Evolutionary conservation across 768 basidiomycete species (phyloP), one percentile per base, ranked within the genome.

Genomic region (Termitomyces sp.): DNA sequence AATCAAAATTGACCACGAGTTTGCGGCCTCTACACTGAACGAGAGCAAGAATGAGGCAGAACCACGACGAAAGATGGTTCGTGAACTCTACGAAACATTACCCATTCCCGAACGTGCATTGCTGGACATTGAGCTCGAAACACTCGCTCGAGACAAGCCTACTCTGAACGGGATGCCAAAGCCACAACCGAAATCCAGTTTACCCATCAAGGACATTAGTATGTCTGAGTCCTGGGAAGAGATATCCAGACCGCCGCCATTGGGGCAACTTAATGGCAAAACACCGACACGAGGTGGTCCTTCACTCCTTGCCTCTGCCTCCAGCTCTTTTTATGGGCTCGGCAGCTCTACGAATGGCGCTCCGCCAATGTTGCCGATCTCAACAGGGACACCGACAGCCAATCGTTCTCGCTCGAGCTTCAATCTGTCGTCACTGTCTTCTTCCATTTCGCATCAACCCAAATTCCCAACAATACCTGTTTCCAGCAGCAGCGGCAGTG

Each of bases 191-290:
- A 52, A 24, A 7, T 42, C 58, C 12, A 53, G 53, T 49, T 55
- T 58, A 6, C 32, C 51, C 27, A 55, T 54, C 37, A 58, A 78
- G 50, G 72, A 76, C 47, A 47, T 67, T 0, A 68, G 66, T 24
- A 61, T 84, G 62, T 81, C 79, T 27, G 82, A 83, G 66, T 85
- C 86, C 36, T 88, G 88, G 89, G 86, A 90, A 67, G 80, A 86
- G 37, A 66, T 84, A 32, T 74, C 60, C 9, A 65, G 61, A 40
- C 60, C 57, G 32, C 50, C 57, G 10, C 56, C 55, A 36, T 50
- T 55, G 40, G 8, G 49, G 4, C 57, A 55, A 22, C 26, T 36
- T 30, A 63, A 63, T 39, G 64, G 58, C 14, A 56, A 42, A n/a
- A 50, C 53, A 9, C 34, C 36, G 1, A 40, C 30, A 33, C 40